Evolutionary conservation across 2,329 filamentous ascomycete genomes (phyloP).

Genomic region (Phyllosticta paracitricarpa): DNA sequence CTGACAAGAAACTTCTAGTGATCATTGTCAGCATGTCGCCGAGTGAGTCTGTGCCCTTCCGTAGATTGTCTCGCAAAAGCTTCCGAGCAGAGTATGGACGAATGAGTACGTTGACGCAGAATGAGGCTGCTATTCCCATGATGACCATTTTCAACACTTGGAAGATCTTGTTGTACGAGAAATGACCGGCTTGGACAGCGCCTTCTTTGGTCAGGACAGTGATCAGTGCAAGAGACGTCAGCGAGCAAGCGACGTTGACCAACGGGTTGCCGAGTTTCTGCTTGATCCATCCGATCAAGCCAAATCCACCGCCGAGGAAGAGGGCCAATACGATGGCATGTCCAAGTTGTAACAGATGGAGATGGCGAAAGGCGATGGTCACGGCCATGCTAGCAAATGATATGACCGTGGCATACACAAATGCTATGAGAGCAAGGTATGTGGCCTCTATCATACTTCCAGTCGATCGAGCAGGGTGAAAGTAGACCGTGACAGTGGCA

Average conservation of each 20-base stretch:
- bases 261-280: conserved; percentile 67
- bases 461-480: conserved; percentile 75
- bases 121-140: conserved; percentile 48
- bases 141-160: conserved; percentile 45
- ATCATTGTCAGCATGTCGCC: conserved; percentile 75
- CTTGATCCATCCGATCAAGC: conserved; percentile 82
- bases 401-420: conserved; percentile 66
- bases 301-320: conserved; percentile 78
- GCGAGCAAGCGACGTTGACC: conserved; percentile 74
- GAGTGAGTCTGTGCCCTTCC: conserved; percentile 62
- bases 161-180: conserved; percentile 76
- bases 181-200: conserved; percentile 69
- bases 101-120: conserved; percentile 51
- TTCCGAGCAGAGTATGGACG: conserved; percentile 69
- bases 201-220: conserved; percentile 87
- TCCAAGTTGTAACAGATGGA: conserved; percentile 58
- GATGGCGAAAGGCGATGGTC: conserved; percentile 64
- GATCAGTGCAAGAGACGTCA: conserved; percentile 81
- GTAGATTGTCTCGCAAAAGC: conserved; percentile 63
- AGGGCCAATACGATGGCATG: conserved; percentile 71
- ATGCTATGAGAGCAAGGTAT: conserved; percentile 64
- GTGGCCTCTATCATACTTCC: conserved; percentile 60
- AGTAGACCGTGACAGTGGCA: conserved; percentile 88
- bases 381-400: conserved; percentile 82
- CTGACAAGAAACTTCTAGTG: conserved; percentile 72